Percentiles rank a stretch among this genome's conserved stretches.
Conservation (phyloP, 441 rosid species). For the Pelargonium fulgidum region DNA sequence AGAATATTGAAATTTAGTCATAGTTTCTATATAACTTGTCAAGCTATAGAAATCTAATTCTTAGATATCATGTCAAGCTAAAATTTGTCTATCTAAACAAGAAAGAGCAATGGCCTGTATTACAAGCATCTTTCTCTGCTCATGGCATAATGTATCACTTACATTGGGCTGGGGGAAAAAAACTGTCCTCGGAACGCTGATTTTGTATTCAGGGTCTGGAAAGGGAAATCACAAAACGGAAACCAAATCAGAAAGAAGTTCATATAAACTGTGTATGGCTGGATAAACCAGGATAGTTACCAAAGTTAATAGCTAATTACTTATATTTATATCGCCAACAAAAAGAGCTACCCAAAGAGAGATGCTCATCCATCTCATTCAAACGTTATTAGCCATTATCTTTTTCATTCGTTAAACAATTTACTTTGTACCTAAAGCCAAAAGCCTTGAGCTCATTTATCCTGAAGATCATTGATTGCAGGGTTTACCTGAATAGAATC, state of each 20-base stretch:
- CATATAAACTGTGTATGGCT: neutral
- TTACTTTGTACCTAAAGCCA: neutral
- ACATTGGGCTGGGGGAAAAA: conserved; percentile 96
- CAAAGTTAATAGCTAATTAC: neutral
- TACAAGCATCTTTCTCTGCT: neutral
- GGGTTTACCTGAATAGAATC: conserved; percentile 68
- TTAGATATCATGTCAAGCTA: neutral
- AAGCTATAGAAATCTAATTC: neutral
- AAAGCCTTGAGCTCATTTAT: neutral
- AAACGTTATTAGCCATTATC: too few species aligned
- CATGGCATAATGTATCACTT: conserved; percentile 21
- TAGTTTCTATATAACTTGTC: neutral
- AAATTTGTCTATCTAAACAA: neutral
- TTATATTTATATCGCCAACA: neutral
- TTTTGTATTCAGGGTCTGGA: conserved; percentile 75
- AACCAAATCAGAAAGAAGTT: conserved; percentile 7
- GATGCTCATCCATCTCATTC: neutral
- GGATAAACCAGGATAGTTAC: neutral
- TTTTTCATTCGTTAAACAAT: too few species aligned
- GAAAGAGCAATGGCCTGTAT: neutral
- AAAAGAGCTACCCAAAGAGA: neutral
- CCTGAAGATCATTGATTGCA: conserved; percentile 6
- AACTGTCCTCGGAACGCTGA: conserved; percentile 63
- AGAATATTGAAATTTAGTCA: neutral
- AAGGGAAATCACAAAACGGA: conserved; percentile 18